Evolutionary conservation across 2,329 filamentous ascomycete genomes (phyloP).

Genomic region (Phialemoniopsis sp.): DNA sequence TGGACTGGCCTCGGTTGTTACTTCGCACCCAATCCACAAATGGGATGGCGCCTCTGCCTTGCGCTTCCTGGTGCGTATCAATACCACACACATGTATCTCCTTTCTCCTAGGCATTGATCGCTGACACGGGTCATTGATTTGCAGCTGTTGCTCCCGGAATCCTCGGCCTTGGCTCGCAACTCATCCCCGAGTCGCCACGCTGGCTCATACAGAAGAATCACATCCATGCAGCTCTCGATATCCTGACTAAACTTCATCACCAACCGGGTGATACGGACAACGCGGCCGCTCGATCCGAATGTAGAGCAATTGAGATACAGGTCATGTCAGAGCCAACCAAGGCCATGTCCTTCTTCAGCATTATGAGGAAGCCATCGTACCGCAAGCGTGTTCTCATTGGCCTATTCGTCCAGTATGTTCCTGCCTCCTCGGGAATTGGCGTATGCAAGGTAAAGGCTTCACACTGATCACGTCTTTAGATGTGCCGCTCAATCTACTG

Average conservation of each 20-base stretch:
- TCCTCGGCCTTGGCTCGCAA: background rate
- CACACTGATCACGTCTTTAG: too few relatives aligned
- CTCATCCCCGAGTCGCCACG: background rate
- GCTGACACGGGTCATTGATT: background rate
- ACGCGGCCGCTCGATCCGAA: slow-evolving; percentile 17
- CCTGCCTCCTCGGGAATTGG: too few relatives aligned
- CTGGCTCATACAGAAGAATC: slow-evolving; percentile 1
- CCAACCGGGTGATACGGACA: slow-evolving; percentile 13
- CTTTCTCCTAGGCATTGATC: too few relatives aligned
- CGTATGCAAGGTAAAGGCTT: too few relatives aligned
- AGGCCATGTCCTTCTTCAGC: slow-evolving; percentile 3
- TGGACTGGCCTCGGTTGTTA: slow-evolving; percentile 20
- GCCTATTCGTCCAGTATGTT: slow-evolving; percentile 6
- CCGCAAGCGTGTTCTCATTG: slow-evolving; percentile 6
- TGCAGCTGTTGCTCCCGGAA: slow-evolving; percentile 7
- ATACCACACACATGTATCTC: too few relatives aligned
- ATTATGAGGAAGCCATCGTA: slow-evolving; percentile 17
- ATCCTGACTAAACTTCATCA: slow-evolving; percentile 16
- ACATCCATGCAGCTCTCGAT: slow-evolving; percentile 8
- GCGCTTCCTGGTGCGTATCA: slow-evolving; percentile 1
- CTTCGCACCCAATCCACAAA: slow-evolving; percentile 13
- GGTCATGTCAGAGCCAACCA: too few relatives aligned
- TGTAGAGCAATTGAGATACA: slow-evolving; percentile 11
- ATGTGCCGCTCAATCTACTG: slow-evolving; percentile 1
- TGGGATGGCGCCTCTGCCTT: slow-evolving; percentile 17